Percentiles rank a stretch among this genome's conserved stretches.
These are phyloP conservation scores for Malus hybrid DNA, from an alignment of 331 rosid species.

Conservation along the genomic window DNA sequence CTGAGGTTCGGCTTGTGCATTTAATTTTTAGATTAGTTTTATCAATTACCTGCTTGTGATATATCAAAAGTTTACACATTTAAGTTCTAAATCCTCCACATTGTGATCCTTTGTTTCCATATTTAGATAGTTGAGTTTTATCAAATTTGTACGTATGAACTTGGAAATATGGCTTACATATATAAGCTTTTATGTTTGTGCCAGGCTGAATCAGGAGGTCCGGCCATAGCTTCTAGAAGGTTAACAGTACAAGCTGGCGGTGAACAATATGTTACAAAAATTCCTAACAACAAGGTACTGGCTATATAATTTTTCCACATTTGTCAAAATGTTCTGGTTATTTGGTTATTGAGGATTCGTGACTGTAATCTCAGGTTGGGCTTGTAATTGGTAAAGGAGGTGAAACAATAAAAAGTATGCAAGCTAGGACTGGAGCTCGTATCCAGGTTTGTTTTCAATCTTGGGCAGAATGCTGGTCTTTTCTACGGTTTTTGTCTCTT, in stretches of 20 bases:
- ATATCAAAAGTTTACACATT: background rate
- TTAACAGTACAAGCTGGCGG: conserved; percentile 65
- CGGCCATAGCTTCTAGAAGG: conserved; percentile 61
- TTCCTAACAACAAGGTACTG: conserved; percentile 89
- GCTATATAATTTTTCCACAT: background rate
- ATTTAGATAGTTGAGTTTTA: background rate
- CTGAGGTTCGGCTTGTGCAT: conserved; percentile 48
- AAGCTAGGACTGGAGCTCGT: conserved; percentile 78
- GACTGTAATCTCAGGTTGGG: conserved; percentile 63
- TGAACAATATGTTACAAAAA: conserved; percentile 58
- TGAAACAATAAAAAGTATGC: conserved; percentile 91
- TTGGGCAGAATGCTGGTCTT: background rate
- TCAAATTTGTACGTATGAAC: background rate
- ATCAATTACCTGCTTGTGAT: background rate
- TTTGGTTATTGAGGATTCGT: background rate
- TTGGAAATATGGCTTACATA: background rate
- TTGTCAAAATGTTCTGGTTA: background rate
- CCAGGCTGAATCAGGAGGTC: conserved; percentile 97
- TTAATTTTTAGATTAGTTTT: background rate
- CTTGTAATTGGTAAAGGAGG: conserved; percentile 97
- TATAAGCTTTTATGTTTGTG: background rate
- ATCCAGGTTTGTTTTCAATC: conserved; percentile 58
- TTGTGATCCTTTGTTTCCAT: background rate
- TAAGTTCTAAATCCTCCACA: background rate
- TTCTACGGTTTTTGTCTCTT: too few relatives aligned